Percentiles rank a stretch among this genome's conserved stretches.
Conservation (phyloP, 106 monocot species). For the Dioscorea alata region DNA sequence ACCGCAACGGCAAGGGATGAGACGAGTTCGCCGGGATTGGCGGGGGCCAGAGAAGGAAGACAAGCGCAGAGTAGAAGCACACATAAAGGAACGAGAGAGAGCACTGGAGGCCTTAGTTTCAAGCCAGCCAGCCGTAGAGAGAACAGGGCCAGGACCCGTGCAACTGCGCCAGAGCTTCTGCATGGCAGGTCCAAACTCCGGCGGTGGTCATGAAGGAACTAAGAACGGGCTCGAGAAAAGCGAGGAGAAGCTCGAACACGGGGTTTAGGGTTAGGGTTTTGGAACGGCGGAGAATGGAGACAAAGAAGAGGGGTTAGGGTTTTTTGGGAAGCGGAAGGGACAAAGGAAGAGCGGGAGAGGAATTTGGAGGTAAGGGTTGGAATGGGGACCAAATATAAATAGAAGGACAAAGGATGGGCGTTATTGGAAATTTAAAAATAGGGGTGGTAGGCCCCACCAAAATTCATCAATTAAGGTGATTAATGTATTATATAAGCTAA, state of each 20-base stretch:
- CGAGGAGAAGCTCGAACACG: no score
- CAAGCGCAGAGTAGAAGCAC: neutral
- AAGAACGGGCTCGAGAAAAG: neutral
- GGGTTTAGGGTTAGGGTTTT: neutral
- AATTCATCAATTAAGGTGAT: no score
- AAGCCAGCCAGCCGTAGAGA: conserved; percentile 14
- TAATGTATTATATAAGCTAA: no score
- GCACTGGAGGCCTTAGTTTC: neutral
- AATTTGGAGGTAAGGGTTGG: neutral
- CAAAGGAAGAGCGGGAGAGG: neutral
- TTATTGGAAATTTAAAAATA: neutral
- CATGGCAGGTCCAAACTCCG: conserved; percentile 12
- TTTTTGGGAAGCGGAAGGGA: neutral
- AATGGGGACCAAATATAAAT: neutral
- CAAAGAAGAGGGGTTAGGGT: no score
- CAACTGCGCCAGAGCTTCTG: conserved; percentile 31
- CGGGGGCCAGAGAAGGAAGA: neutral
- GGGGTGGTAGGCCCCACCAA: no score
- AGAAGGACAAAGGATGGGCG: neutral
- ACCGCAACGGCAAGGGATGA: neutral
- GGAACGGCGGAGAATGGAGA: no score
- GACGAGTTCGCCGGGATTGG: neutral
- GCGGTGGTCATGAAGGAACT: conserved; percentile 3
- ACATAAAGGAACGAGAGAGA: neutral
- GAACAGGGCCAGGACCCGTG: conserved; percentile 6